phyloP scores from a whole-genome alignment of 345 rosid species.

The Erodium maritimum region DNA sequence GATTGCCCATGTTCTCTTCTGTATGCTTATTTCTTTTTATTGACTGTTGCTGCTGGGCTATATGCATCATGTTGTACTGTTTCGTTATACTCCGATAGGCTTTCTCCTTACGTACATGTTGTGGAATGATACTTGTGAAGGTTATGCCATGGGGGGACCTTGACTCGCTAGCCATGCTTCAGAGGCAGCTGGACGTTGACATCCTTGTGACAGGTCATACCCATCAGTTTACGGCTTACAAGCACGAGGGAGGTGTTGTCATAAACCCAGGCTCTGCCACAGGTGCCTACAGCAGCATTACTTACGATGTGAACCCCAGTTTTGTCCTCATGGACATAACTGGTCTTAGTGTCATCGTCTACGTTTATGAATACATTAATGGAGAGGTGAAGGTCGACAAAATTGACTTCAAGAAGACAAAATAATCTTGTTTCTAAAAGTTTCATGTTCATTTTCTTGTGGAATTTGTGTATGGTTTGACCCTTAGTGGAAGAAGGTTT shows the following conservation, averaged over 20 bases:
- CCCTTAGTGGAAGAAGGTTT: no score
- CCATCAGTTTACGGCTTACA: slow-evolving; percentile 94
- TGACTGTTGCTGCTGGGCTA: no score
- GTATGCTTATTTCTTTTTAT: no score
- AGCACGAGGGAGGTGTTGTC: slow-evolving; percentile 92
- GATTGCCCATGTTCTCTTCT: no score
- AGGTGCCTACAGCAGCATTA: slow-evolving; percentile 82
- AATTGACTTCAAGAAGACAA: slow-evolving; percentile 95
- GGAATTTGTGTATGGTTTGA: no score
- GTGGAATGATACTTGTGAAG: no score
- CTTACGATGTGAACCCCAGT: slow-evolving; percentile 82
- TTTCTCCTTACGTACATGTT: no score
- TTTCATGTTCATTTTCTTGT: no score
- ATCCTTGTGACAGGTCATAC: slow-evolving; percentile 93
- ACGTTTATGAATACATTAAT: slow-evolving; percentile 84
- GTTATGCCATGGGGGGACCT: slow-evolving; percentile 97
- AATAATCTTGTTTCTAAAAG: no score
- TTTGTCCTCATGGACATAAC: slow-evolving; percentile 95
- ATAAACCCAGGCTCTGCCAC: slow-evolving; percentile 97
- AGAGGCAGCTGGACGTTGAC: slow-evolving; percentile 89
- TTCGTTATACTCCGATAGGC: no score
- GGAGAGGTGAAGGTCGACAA: slow-evolving; percentile 97
- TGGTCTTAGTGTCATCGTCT: slow-evolving; percentile 79
- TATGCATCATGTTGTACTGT: no score
- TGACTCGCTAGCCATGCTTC: slow-evolving; percentile 90